Evolutionary conservation across 768 basidiomycete species (phyloP).

Genomic region (Kwoniella sp.): DNA sequence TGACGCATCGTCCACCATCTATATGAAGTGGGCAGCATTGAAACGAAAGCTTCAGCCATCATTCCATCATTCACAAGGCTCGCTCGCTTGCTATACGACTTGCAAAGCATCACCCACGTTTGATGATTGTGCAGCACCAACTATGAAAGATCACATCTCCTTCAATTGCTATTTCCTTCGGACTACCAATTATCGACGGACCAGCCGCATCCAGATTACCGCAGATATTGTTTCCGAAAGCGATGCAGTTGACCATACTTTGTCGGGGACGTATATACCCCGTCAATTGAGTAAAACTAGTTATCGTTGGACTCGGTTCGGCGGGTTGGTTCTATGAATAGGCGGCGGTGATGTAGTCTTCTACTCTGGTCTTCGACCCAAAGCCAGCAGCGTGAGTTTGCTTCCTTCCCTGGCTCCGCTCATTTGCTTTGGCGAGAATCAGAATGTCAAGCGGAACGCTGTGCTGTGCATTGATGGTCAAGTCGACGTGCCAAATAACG

Average conservation of each 20-base stretch:
- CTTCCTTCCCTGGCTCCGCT: too few relatives aligned
- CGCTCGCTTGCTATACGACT: neutral
- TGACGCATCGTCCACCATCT: neutral
- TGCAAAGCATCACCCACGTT: conserved; percentile 17
- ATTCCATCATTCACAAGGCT: neutral
- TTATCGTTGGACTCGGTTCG: neutral
- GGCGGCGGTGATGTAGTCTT: neutral
- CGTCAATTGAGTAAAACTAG: too few relatives aligned
- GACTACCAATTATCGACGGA: conserved; percentile 9
- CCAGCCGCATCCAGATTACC: conserved; percentile 29
- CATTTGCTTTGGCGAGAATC: too few relatives aligned
- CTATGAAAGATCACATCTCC: conserved; percentile 27
- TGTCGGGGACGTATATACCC: too few relatives aligned
- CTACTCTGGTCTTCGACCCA: too few relatives aligned
- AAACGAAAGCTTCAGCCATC: neutral
- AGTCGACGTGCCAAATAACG: too few relatives aligned
- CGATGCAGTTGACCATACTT: conserved; percentile 16
- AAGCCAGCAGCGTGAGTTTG: too few relatives aligned
- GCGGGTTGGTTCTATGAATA: conserved; percentile 3
- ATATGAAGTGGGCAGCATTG: neutral
- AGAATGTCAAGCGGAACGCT: neutral
- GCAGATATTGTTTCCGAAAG: conserved; percentile 37
- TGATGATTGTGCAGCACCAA: conserved; percentile 34
- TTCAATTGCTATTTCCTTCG: conserved; percentile 17
- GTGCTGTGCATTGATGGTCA: too few relatives aligned